Conservation (phyloP, 2,329 filamentous ascomycete species). For the Ophiostoma tasmaniense region DNA sequence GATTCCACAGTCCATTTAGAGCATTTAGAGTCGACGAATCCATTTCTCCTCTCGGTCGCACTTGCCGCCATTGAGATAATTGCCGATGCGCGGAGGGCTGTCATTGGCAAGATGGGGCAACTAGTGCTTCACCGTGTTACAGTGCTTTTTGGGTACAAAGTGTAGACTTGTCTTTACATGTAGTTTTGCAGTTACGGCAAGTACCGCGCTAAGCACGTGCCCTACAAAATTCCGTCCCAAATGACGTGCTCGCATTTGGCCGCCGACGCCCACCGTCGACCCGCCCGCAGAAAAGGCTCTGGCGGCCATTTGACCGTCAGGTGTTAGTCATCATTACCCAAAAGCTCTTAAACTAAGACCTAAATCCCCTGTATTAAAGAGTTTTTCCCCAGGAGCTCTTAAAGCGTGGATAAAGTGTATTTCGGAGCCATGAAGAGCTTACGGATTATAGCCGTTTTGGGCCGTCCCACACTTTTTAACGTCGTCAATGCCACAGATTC, state of each 20-base stretch:
- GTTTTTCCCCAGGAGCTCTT: neutral
- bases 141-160: neutral
- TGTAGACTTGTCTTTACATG: neutral
- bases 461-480: neutral
- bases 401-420: no score
- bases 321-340: neutral
- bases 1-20: neutral
- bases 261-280: neutral
- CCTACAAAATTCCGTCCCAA: constrained; percentile 5
- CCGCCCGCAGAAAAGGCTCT: neutral
- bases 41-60: neutral
- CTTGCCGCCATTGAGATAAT: constrained; percentile 11
- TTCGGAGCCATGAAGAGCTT: neutral
- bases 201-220: constrained; percentile 5
- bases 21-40: neutral
- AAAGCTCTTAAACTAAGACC: constrained; percentile 3
- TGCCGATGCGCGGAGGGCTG: constrained; percentile 13
- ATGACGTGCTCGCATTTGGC: constrained; percentile 15
- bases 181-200: neutral
- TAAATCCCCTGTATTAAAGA: neutral
- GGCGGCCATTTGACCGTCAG: neutral
- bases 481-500: neutral
- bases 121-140: constrained; percentile 13
- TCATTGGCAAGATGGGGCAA: neutral
- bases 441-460: neutral